Base-by-base conservation (phyloP, 345 rosid genomes). In the Dipteronia sinensis region DNA sequence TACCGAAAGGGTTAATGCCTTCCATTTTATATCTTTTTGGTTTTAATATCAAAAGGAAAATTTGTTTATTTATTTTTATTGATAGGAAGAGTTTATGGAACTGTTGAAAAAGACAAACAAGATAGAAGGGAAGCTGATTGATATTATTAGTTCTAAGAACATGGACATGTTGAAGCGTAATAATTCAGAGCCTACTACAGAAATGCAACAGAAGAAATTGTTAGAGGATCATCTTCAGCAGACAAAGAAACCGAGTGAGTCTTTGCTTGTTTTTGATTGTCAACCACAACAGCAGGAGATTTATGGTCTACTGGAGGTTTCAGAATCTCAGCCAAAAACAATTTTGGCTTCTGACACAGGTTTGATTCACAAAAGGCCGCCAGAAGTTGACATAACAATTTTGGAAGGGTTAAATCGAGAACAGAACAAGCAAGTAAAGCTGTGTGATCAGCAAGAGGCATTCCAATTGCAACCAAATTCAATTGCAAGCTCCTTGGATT, bases 1-100 rank as follows among this genome's bases (percentile, higher is more conserved):
- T 16, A 56, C 17, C 12, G 10, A 40, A 61, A 61, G 44, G 53
- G 40, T 75, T 31, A 44, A 1, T 20, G 9, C 22, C 8, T 10
- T 59, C 22, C 7, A 20, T 56, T n/a, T 56, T n/a, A 56, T 20
- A 20, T 16, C 27, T 19, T 58, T 16, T n/a, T 59, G 64, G 20
- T 56, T 16, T 56, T 56, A n/a, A n/a, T n/a, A 59, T 20, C 64
- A 9, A 8, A n/a, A 22, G 22, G 23, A 20, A 59, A 59, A 22
- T n/a, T 59, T 59, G 3, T 22, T 59, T 46, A 9, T 55, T 22
- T 55, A 51, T 61, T 29, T 65, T 75, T 20, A 77, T 73, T 38
- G 23, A 11, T 69, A 82, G 85, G 77, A 67, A 42, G 72, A 72
- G 62, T 49, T 68, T 5, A n/a, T 71, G 16, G 72, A 76, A 66